Conservation (phyloP, 257 asterid species). For the Jacaranda copaia region DNA sequence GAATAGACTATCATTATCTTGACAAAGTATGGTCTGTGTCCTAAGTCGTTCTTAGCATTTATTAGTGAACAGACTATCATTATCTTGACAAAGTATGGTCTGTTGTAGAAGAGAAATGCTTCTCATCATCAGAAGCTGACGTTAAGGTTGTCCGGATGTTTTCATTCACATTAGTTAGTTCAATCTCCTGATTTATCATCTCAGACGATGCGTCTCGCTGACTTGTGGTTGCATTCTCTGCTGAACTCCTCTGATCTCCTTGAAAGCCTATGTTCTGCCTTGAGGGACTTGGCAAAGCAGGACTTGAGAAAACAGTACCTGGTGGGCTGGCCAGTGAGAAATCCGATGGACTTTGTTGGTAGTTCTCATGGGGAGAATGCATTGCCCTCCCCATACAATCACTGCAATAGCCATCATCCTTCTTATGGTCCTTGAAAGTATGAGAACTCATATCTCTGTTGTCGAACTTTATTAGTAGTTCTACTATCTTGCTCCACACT, state of each 20-base stretch:
- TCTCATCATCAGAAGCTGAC: background rate
- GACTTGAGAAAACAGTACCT: slow-evolving; percentile 40
- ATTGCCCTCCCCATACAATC: background rate
- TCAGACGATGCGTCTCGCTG: slow-evolving; percentile 4
- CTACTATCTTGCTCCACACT: slow-evolving; percentile 19
- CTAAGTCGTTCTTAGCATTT: background rate
- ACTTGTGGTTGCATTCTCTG: background rate
- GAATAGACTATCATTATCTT: background rate
- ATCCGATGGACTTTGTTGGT: slow-evolving; percentile 30
- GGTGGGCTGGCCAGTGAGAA: slow-evolving; percentile 37
- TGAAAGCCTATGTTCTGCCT: background rate
- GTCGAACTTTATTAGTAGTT: slow-evolving; percentile 38
- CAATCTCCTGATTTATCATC: slow-evolving; percentile 3
- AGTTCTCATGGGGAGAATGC: slow-evolving; percentile 3
- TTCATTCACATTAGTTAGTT: background rate
- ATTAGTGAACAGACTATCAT: background rate
- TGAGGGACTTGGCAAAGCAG: slow-evolving; percentile 16
- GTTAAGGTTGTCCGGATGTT: background rate
- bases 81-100: background rate
- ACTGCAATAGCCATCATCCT: background rate
- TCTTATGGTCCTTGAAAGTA: slow-evolving; percentile 40
- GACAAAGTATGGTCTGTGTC: background rate
- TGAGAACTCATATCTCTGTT: slow-evolving; percentile 41
- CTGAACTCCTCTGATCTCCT: slow-evolving; percentile 6
- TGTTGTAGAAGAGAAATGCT: too few species aligned